Evolutionary conservation across 768 basidiomycete genomes (phyloP).

Genomic region (Exsudoporus frostii): DNA sequence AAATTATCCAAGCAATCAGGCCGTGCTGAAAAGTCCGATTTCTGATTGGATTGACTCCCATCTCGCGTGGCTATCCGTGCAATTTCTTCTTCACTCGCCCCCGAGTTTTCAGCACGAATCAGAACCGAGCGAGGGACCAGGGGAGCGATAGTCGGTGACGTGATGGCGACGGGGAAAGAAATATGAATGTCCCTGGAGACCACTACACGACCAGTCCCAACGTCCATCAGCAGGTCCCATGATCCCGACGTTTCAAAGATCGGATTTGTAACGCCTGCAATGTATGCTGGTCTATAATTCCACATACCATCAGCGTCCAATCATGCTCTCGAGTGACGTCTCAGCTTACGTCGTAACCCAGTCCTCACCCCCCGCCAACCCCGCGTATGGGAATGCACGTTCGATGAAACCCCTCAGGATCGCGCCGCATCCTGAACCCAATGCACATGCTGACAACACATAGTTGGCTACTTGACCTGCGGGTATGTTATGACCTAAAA

Average conservation of each 20-base stretch:
- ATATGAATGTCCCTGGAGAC: slow-evolving; percentile 81
- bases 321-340: not conserved
- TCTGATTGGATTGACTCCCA: slow-evolving; percentile 52
- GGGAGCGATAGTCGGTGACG: slow-evolving; percentile 40
- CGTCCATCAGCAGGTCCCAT: slow-evolving; percentile 95
- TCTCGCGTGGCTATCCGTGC: slow-evolving; percentile 45
- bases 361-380: slow-evolving; percentile 82
- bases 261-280: slow-evolving; percentile 96
- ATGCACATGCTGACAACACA: slow-evolving; percentile 91
- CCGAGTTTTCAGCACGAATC: slow-evolving; percentile 61
- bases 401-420: slow-evolving; percentile 84
- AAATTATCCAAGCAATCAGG: slow-evolving; percentile 68
- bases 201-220: slow-evolving; percentile 80
- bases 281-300: slow-evolving; percentile 74
- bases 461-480: slow-evolving; percentile 89
- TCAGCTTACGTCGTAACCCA: slow-evolving; percentile 79
- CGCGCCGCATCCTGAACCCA: slow-evolving; percentile 87
- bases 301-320: slow-evolving; percentile 6
- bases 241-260: slow-evolving; percentile 84
- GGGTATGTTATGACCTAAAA: slow-evolving; percentile 85
- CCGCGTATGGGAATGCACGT: slow-evolving; percentile 93
- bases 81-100: slow-evolving; percentile 68
- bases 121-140: slow-evolving; percentile 56
- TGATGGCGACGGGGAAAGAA: slow-evolving; percentile 47
- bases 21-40: slow-evolving; percentile 54